phyloP scores from a whole-genome alignment of 345 rosid species.

The Brassica nigra region DNA sequence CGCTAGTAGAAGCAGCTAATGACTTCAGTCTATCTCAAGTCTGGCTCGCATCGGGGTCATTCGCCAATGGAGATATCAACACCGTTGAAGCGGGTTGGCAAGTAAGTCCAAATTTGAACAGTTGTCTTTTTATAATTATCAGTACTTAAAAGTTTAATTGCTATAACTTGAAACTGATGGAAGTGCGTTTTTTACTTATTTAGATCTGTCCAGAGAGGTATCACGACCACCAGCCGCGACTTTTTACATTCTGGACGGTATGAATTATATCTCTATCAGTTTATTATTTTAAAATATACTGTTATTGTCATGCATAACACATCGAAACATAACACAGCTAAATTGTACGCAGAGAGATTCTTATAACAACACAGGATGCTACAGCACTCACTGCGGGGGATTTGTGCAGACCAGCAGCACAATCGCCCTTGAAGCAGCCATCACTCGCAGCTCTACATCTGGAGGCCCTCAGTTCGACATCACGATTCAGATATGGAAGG shows the following conservation, averaged over 20 bases:
- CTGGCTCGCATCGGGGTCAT: not conserved
- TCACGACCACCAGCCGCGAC: not conserved
- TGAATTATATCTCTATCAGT: not conserved
- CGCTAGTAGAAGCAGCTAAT: not conserved
- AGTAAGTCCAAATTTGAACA: not conserved
- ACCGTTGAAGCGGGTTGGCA: not conserved
- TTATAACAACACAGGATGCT: not conserved
- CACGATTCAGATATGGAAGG: not conserved
- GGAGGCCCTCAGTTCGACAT: not conserved
- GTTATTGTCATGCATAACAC: not conserved
- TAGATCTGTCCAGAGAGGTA: not conserved
- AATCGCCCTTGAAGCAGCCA: not conserved
- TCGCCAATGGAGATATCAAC: not conserved
- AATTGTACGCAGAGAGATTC: not conserved
- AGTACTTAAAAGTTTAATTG: not conserved
- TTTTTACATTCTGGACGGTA: not conserved
- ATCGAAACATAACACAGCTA: not conserved
- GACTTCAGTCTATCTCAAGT: not conserved
- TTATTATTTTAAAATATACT: not conserved
- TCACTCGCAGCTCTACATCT: not conserved
- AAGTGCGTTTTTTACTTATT: not conserved
- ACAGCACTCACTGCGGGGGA: not conserved
- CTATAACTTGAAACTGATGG: not conserved
- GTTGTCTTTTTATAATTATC: not conserved
- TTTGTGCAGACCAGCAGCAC: not conserved